These are phyloP conservation scores for Phalaenopsis aphrodite DNA, from an alignment of 106 monocot species.

Conservation along the genomic window DNA sequence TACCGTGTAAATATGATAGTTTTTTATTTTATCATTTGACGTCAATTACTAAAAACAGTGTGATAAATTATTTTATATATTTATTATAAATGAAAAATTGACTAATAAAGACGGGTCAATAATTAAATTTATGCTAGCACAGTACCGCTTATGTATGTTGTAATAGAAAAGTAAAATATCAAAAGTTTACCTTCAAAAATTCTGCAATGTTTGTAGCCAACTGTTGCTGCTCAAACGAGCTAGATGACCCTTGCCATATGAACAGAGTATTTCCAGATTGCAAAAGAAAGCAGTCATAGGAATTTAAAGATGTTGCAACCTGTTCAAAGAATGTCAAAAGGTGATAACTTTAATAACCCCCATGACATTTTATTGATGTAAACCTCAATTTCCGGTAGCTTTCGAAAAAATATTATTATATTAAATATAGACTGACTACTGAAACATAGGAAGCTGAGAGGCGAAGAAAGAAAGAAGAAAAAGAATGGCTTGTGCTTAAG, in stretches of 20 bases:
- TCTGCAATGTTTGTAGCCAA: constrained; percentile 55
- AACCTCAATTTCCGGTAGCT: too few species aligned
- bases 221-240: constrained; percentile 49
- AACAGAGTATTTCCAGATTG: constrained; percentile 59
- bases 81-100: too few species aligned
- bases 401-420: not conserved
- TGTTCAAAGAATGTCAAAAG: constrained; percentile 11
- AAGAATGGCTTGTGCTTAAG: too few species aligned
- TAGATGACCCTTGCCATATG: constrained; percentile 49
- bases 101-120: not conserved
- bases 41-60: too few species aligned
- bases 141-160: not conserved
- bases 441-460: not conserved
- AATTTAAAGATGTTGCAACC: constrained; percentile 42
- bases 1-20: too few species aligned
- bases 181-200: constrained; percentile 43
- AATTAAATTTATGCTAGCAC: not conserved
- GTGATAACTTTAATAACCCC: not conserved
- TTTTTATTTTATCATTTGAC: too few species aligned
- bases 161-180: not conserved
- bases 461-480: too few species aligned
- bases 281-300: constrained; percentile 48
- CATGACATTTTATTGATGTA: too few species aligned
- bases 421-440: not conserved
- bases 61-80: too few species aligned